Percentiles rank a stretch among this genome's conserved stretches.
Conservation (phyloP, 805 yeast genomes). For the Kuraishia borneana region DNA sequence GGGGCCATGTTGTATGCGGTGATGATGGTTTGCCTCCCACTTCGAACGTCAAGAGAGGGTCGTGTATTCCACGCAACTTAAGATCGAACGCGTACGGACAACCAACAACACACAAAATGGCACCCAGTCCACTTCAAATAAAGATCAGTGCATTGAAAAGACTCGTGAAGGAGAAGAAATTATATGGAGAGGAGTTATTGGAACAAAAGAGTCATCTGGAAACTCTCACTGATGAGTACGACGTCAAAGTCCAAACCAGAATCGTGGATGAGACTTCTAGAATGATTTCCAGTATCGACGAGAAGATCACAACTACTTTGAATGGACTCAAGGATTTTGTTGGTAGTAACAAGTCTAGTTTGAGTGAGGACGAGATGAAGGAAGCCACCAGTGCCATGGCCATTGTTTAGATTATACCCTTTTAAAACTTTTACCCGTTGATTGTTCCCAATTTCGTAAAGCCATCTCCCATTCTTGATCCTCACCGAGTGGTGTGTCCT, state of each 20-base stretch:
- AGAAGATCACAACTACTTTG: slow-evolving; percentile 12
- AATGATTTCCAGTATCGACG: slow-evolving; percentile 14
- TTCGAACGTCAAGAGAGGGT: no score
- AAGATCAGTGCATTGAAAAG: slow-evolving; percentile 3
- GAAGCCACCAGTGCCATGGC: slow-evolving; percentile 11
- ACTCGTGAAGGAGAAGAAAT: slow-evolving; percentile 2
- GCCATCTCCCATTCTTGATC: slow-evolving; percentile 69
- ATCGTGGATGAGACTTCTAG: slow-evolving; percentile 17
- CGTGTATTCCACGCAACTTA: no score
- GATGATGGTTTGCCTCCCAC: not conserved
- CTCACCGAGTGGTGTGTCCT: slow-evolving; percentile 33
- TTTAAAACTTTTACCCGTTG: slow-evolving; percentile 4
- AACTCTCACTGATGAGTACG: slow-evolving; percentile 12
- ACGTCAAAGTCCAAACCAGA: slow-evolving; percentile 12
- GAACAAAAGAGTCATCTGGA: slow-evolving; percentile 5
- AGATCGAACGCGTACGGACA: not conserved
- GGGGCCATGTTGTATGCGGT: slow-evolving; percentile 9
- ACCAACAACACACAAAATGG: slow-evolving; percentile 2
- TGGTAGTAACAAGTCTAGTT: slow-evolving; percentile 4
- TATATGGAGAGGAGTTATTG: slow-evolving; percentile 2
- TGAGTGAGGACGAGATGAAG: slow-evolving; percentile 7
- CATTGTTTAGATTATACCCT: not conserved
- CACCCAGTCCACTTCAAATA: slow-evolving; percentile 2
- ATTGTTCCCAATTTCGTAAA: slow-evolving; percentile 43
- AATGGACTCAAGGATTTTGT: slow-evolving; percentile 12